phyloP scores from a whole-genome alignment of 2,329 filamentous ascomycete genomes.

The Lasiodiplodia sp. region DNA sequence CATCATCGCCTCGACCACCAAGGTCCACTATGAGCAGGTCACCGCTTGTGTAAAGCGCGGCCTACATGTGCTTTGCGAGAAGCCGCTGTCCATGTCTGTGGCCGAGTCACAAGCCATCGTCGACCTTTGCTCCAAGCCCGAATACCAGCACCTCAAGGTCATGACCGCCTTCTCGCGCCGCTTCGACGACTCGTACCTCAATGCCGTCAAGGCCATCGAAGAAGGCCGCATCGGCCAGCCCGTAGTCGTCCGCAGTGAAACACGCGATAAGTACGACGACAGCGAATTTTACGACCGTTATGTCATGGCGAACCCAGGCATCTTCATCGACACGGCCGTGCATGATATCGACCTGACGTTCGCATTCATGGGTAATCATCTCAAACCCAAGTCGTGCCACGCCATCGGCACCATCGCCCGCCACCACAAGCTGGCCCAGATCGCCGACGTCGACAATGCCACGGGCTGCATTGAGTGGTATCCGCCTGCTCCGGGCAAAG shows the following conservation, averaged over 20 bases:
- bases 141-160: slow-evolving; percentile 47
- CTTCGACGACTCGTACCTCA: slow-evolving; percentile 54
- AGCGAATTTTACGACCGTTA: slow-evolving; percentile 30
- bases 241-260: slow-evolving; percentile 51
- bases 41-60: slow-evolving; percentile 45
- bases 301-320: slow-evolving; percentile 38
- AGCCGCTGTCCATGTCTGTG: slow-evolving; percentile 48
- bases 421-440: slow-evolving; percentile 48
- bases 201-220: slow-evolving; percentile 46
- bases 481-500: slow-evolving; percentile 29
- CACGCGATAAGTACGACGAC: slow-evolving; percentile 44
- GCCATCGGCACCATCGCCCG: slow-evolving; percentile 47
- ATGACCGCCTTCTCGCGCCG: slow-evolving; percentile 57
- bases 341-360: slow-evolving; percentile 56
- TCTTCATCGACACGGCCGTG: slow-evolving; percentile 55
- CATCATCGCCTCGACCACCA: slow-evolving; percentile 46
- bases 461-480: slow-evolving; percentile 56
- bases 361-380: slow-evolving; percentile 49
- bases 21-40: slow-evolving; percentile 46
- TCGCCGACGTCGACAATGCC: slow-evolving; percentile 55
- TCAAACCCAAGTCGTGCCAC: slow-evolving; percentile 46
- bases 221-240: slow-evolving; percentile 50
- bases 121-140: slow-evolving; percentile 43
- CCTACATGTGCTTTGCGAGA: slow-evolving; percentile 49
- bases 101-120: slow-evolving; percentile 41